Evolutionary conservation across 306 rosid genomes (phyloP).

Genomic region (Trifolium repens): DNA sequence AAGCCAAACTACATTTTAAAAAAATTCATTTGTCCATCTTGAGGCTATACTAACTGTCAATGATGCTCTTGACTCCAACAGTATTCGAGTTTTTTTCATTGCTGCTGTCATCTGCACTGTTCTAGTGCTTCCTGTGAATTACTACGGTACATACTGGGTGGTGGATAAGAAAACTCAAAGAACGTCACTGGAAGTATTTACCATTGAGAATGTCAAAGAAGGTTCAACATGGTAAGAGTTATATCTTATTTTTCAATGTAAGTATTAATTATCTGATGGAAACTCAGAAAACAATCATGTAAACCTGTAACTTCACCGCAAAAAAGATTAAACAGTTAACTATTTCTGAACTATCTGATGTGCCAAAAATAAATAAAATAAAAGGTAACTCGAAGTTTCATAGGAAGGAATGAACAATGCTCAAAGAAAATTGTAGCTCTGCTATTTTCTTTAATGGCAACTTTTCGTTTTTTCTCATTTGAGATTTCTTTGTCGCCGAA

Average conservation of each 20-base stretch:
- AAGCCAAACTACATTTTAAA: neutral
- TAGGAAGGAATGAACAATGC: slow-evolving; percentile 29
- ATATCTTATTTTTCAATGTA: slow-evolving; percentile 28
- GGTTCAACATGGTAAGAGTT: slow-evolving; percentile 74
- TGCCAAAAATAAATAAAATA: too few species aligned
- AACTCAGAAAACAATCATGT: slow-evolving; percentile 7
- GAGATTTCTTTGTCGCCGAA: slow-evolving; percentile 9
- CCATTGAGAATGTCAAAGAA: slow-evolving; percentile 76
- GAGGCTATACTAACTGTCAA: slow-evolving; percentile 46
- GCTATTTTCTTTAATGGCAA: slow-evolving; percentile 4
- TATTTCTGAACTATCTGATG: neutral
- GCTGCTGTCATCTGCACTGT: slow-evolving; percentile 68
- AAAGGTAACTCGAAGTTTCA: slow-evolving; percentile 25
- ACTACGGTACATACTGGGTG: slow-evolving; percentile 56
- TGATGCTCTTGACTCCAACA: slow-evolving; percentile 54
- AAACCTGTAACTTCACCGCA: slow-evolving; percentile 9
- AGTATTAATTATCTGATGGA: slow-evolving; percentile 16
- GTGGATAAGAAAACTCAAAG: slow-evolving; percentile 56
- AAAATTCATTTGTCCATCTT: slow-evolving; percentile 29
- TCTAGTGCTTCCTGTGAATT: slow-evolving; percentile 91
- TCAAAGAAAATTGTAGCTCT: slow-evolving; percentile 17
- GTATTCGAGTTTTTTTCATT: slow-evolving; percentile 75
- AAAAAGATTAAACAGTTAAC: slow-evolving; percentile 5
- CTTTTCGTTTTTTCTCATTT: neutral
- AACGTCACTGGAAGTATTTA: slow-evolving; percentile 74